Percentiles rank a stretch among this genome's conserved stretches.
Conservation (phyloP, 2,329 filamentous ascomycete genomes). For the Aureobasidium mangrovei region DNA sequence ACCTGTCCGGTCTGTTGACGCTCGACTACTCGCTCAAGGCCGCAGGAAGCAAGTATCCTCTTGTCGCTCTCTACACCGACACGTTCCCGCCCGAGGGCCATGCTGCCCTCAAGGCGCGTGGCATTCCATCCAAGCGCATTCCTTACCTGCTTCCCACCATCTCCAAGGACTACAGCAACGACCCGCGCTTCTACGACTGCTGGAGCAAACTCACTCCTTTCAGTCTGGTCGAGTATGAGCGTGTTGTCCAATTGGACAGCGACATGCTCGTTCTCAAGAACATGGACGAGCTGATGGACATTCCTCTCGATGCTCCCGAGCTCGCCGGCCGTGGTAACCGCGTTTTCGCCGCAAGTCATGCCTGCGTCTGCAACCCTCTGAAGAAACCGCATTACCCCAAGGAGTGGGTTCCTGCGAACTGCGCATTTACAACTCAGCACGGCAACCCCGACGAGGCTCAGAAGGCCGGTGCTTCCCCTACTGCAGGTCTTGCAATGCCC, state of each 20-base stretch:
- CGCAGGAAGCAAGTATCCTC: slow-evolving; percentile 59
- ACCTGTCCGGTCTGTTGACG: slow-evolving; percentile 73
- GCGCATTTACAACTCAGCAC: slow-evolving; percentile 54
- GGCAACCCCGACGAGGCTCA: slow-evolving; percentile 42
- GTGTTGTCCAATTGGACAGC: slow-evolving; percentile 76
- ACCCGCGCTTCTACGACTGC: slow-evolving; percentile 80
- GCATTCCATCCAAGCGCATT: slow-evolving; percentile 61
- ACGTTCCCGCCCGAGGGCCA: slow-evolving; percentile 61
- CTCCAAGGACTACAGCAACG: slow-evolving; percentile 60
- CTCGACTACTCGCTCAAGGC: slow-evolving; percentile 68
- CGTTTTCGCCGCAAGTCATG: slow-evolving; percentile 76
- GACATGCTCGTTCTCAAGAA: slow-evolving; percentile 79
- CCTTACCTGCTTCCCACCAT: slow-evolving; percentile 61
- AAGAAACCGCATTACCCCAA: slow-evolving; percentile 68
- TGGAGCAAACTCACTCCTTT: slow-evolving; percentile 84
- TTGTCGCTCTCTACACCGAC: slow-evolving; percentile 76
- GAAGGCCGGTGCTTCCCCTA: slow-evolving; percentile 39
- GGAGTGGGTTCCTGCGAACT: slow-evolving; percentile 57
- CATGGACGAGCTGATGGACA: slow-evolving; percentile 90
- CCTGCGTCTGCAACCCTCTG: slow-evolving; percentile 78
- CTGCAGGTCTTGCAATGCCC: slow-evolving; percentile 47
- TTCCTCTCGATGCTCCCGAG: slow-evolving; percentile 56
- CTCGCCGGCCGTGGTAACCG: slow-evolving; percentile 46
- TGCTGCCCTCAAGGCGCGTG: slow-evolving; percentile 57
- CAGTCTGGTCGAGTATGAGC: slow-evolving; percentile 63